Evolutionary conservation across 1,139 yeast species (phyloP).

Genomic region (Yamadazyma diddensiae): DNA sequence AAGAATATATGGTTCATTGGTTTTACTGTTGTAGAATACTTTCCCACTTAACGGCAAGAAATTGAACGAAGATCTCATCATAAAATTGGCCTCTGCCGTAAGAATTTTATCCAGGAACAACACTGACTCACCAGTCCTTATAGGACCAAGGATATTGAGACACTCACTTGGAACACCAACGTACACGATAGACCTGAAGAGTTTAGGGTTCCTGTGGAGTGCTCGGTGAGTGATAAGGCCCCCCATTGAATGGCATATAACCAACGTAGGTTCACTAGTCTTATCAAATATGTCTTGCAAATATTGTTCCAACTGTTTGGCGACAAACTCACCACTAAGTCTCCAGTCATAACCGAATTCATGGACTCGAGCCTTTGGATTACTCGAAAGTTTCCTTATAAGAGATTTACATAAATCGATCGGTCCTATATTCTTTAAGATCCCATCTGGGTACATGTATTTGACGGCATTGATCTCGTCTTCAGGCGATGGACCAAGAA

Average conservation of each 20-base stretch:
- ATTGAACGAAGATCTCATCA: slow-evolving; percentile 81
- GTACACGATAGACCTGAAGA: slow-evolving; percentile 72
- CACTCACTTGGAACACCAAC: slow-evolving; percentile 86
- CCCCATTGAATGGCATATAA: slow-evolving; percentile 93
- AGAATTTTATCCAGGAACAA: slow-evolving; percentile 69
- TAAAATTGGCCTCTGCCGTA: slow-evolving; percentile 78
- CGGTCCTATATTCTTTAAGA: slow-evolving; percentile 82
- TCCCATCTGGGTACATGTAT: slow-evolving; percentile 67
- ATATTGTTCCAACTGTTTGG: slow-evolving; percentile 48
- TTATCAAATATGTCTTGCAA: slow-evolving; percentile 38
- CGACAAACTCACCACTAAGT: slow-evolving; percentile 53
- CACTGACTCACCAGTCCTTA: slow-evolving; percentile 78
- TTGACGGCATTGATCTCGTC: slow-evolving; percentile 55
- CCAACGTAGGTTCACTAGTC: slow-evolving; percentile 55
- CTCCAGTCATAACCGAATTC: slow-evolving; percentile 95
- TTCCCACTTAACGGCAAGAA: slow-evolving; percentile 76
- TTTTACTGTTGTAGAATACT: slow-evolving; percentile 61
- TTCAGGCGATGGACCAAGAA: slow-evolving; percentile 67
- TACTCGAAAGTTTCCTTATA: slow-evolving; percentile 50
- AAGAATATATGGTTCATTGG: slow-evolving; percentile 57
- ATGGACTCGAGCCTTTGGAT: slow-evolving; percentile 61
- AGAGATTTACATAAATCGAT: slow-evolving; percentile 71
- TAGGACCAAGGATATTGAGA: slow-evolving; percentile 81
- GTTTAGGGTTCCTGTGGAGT: slow-evolving; percentile 61
- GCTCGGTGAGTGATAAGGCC: slow-evolving; percentile 82